These are phyloP conservation scores for Trichosporon ovoides DNA, from an alignment of 1,284 basidiomycete genomes.

Conservation along the genomic window DNA sequence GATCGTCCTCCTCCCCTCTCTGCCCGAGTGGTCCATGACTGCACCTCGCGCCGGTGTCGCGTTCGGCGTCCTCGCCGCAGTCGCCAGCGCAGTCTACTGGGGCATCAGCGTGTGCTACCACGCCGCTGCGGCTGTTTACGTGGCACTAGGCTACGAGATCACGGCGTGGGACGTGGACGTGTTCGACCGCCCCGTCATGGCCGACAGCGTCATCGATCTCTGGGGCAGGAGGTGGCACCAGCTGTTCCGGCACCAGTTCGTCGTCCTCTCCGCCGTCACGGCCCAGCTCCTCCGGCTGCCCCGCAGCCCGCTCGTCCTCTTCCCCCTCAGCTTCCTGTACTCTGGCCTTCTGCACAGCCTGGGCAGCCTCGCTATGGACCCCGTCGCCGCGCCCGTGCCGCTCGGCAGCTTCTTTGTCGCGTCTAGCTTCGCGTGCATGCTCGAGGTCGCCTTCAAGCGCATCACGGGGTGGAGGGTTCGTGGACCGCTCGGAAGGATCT, in stretches of 20 bases:
- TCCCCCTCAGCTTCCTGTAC: conserved; percentile 38
- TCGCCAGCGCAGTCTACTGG: conserved; percentile 29
- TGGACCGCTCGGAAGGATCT: conserved; percentile 38
- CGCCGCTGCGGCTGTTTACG: conserved; percentile 22
- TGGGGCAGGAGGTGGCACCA: conserved; percentile 50
- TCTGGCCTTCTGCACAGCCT: conserved; percentile 42
- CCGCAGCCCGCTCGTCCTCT: conserved; percentile 20
- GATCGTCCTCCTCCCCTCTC: conserved; percentile 25
- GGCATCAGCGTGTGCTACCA: conserved; percentile 40
- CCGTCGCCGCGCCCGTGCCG: conserved; percentile 29
- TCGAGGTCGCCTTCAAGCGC: conserved; percentile 16
- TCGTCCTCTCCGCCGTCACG: conserved; percentile 31
- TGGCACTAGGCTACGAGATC: conserved; percentile 31
- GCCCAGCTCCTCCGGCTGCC: conserved; percentile 26
- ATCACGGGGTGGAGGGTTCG: conserved; percentile 32
- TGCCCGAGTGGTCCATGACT: conserved; percentile 19
- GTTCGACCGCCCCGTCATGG: conserved; percentile 36
- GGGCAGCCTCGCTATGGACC: conserved; percentile 36
- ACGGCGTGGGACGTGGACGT: conserved; percentile 41
- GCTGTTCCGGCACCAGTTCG: conserved; percentile 40
- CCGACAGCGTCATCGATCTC: conserved; percentile 42
- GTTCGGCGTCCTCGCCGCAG: conserved; percentile 21
- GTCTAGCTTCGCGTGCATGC: conserved; percentile 31
- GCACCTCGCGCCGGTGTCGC: conserved; percentile 16
- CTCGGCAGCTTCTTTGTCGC: conserved; percentile 39